phyloP scores from a whole-genome alignment of 1,284 basidiomycete species.

The Ganoderma sinense region DNA sequence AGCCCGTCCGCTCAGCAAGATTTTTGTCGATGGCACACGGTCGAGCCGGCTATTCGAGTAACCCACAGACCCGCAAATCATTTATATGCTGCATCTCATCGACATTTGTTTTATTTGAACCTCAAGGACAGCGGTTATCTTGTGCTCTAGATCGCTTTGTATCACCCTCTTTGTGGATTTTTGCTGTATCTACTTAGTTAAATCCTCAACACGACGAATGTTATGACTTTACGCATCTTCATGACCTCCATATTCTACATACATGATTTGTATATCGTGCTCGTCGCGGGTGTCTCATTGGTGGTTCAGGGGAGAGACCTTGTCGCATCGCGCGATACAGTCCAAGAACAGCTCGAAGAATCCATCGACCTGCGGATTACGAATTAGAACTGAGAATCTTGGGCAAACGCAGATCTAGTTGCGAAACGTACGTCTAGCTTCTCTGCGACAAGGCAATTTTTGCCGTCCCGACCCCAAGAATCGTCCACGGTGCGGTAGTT shows the following conservation, averaged over 20 bases:
- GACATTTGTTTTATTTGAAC: neutral
- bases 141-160: conserved; percentile 15
- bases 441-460: conserved; percentile 63
- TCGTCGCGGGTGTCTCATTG: neutral
- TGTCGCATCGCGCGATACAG: conserved; percentile 65
- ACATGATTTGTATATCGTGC: neutral
- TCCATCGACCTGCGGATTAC: conserved; percentile 52
- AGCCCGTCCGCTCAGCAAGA: conserved; percentile 66
- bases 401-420: neutral
- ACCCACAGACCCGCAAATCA: neutral
- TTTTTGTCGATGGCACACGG: conserved; percentile 77
- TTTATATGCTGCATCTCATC: neutral
- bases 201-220: conserved; percentile 19
- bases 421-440: conserved; percentile 62
- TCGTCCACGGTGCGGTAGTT: conserved; percentile 63
- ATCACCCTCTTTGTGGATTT: neutral
- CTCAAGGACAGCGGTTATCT: neutral
- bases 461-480: conserved; percentile 71
- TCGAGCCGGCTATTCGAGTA: conserved; percentile 46
- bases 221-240: conserved; percentile 20
- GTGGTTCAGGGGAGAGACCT: conserved; percentile 60
- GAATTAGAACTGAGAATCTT: neutral
- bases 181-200: conserved; percentile 26
- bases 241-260: conserved; percentile 5
- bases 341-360: conserved; percentile 75